Base-by-base conservation (phyloP, 2,329 filamentous ascomycete species). In the Penicillium sp. region DNA sequence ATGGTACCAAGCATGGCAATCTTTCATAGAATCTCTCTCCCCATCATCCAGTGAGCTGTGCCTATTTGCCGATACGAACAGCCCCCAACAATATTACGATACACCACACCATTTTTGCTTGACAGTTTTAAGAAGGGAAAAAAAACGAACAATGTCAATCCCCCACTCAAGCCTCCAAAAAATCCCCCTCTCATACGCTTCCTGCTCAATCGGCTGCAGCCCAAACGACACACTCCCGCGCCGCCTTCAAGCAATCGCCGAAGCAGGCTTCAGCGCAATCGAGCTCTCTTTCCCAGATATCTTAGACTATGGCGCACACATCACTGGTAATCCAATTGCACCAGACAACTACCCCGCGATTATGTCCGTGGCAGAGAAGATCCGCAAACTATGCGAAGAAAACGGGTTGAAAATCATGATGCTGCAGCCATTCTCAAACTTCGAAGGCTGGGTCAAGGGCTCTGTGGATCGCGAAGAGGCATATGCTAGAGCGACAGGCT, bases 261-360 rank as follows among this genome's bases (percentile, higher is more conserved):
- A 65, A 38, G 75, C 77, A 4, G 74, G 75, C 7, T 80, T 91
- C 71, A 75, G 80, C 12, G 88, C 81, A 15, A 86, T 93, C 58
- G 90, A 93, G 73, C 82, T 93, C 8, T 86, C 86, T 0, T 90
- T 92, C 76, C 87, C 88, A 0, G 89, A 93, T 64, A 83, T 93
- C 2, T 72, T 88, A 12, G 75, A 82, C 6, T 90, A 89, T 64
- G 87, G 85, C 4, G 77, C 77, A 4, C 73, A 81, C 3, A 71
- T 84, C 4, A 77, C 81, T 15, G 75, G 80, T 33, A 74, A 80
- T 17, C 73, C 83, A 4, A 77, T 89, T 10, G 74, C 76, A 1
- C 76, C 82, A 0, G 78, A 86, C 43, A 83, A 90, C 68, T 91
- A 86, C 64, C 75, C 82, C 19, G 73, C 81, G 3, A 78, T 92